Percentiles rank a stretch among this genome's conserved stretches.
phyloP scores from a whole-genome alignment of 441 rosid species.

The Populus tomentosa region DNA sequence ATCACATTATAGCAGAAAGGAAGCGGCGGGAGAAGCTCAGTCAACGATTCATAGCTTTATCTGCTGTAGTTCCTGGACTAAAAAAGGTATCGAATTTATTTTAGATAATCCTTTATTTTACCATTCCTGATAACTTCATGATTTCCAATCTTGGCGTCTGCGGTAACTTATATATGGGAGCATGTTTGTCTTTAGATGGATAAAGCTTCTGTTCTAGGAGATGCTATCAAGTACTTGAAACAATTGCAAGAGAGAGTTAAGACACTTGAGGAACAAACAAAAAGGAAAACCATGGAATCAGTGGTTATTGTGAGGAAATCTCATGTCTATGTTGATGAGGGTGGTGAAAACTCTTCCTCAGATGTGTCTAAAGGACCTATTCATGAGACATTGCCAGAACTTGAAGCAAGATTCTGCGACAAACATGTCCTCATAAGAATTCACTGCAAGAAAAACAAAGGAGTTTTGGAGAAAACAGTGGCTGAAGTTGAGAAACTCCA shows the following conservation, averaged over 20 bases:
- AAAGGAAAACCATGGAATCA: constrained; percentile 51
- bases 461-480: constrained; percentile 43
- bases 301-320: constrained; percentile 62
- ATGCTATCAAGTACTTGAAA: constrained; percentile 71
- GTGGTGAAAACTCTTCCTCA: constrained; percentile 12
- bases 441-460: constrained; percentile 64
- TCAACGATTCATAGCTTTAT: constrained; percentile 73
- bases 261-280: constrained; percentile 56
- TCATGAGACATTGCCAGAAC: constrained; percentile 48
- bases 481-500: constrained; percentile 57
- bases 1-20: constrained; percentile 83
- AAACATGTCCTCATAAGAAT: constrained; percentile 57
- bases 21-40: constrained; percentile 85
- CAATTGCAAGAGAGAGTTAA: constrained; percentile 65
- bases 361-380: constrained; percentile 25
- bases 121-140: not conserved
- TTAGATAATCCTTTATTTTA: not conserved
- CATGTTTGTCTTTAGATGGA: constrained; percentile 47
- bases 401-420: constrained; percentile 64
- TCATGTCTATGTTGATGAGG: constrained; percentile 29
- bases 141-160: not conserved
- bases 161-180: not conserved
- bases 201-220: constrained; percentile 88
- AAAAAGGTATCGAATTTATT: constrained; percentile 51
- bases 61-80: constrained; percentile 77